Conservation (phyloP, 371 early-diverging fungal species). For the Mucor plumbeus region DNA sequence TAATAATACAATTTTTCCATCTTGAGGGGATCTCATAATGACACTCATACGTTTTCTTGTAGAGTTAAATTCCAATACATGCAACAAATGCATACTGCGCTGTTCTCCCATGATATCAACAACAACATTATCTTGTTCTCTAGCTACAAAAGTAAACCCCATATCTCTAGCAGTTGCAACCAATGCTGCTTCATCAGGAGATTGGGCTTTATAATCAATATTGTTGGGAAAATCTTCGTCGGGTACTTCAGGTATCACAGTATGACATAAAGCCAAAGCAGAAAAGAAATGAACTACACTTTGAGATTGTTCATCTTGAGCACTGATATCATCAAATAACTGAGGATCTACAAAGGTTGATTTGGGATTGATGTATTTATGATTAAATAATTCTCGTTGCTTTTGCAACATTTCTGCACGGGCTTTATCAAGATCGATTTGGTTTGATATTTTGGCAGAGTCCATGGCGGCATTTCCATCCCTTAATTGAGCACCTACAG, state of each 20-base stretch:
- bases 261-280: constrained; percentile 81
- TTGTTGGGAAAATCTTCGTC: constrained; percentile 45
- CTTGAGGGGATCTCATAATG: constrained; percentile 69
- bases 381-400: constrained; percentile 47
- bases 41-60: constrained; percentile 90
- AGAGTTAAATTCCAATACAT: constrained; percentile 88
- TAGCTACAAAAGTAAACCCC: constrained; percentile 84
- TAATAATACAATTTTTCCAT: constrained; percentile 70
- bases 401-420: constrained; percentile 45
- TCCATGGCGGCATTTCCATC: constrained; percentile 20
- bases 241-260: constrained; percentile 70
- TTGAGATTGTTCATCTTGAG: constrained; percentile 47
- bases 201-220: constrained; percentile 89
- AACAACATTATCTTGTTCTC: constrained; percentile 68
- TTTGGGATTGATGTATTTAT: constrained; percentile 44
- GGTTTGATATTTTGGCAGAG: constrained; percentile 29
- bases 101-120: constrained; percentile 79
- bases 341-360: constrained; percentile 57
- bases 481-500: constrained; percentile 45
- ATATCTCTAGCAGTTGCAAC: constrained; percentile 89
- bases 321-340: constrained; percentile 43
- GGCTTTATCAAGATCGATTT: constrained; percentile 41
- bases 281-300: constrained; percentile 72
- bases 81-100: constrained; percentile 65
- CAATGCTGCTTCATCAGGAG: constrained; percentile 94